These are phyloP conservation scores for Solanum ossicruentum DNA, from an alignment of 257 asterid species.

Conservation along the genomic window DNA sequence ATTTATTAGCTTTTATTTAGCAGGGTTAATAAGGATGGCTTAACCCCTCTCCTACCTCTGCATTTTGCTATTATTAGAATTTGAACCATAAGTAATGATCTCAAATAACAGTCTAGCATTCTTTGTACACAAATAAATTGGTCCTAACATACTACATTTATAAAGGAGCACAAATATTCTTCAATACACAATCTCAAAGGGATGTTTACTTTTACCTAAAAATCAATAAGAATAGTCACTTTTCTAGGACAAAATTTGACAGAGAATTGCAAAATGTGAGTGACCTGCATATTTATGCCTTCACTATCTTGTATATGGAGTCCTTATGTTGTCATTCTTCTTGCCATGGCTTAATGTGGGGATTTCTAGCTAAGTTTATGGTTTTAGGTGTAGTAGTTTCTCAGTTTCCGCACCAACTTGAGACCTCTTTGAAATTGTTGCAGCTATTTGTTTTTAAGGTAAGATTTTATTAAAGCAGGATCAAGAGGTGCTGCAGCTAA, in stretches of 20 bases:
- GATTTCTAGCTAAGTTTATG: background rate
- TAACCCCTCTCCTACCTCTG: background rate
- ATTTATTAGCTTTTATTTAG: background rate
- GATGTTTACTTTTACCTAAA: background rate
- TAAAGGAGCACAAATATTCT: background rate
- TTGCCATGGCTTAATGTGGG: background rate
- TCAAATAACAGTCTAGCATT: background rate
- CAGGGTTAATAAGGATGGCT: background rate
- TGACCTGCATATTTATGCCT: background rate
- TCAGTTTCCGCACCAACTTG: background rate
- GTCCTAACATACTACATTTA: background rate
- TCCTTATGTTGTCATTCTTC: background rate
- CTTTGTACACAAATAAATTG: background rate
- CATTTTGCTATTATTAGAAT: background rate
- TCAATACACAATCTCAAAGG: background rate
- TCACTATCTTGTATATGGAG: background rate
- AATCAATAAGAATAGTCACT: background rate
- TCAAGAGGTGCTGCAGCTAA: background rate
- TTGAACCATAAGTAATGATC: background rate
- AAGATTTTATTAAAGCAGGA: background rate
- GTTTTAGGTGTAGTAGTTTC: background rate
- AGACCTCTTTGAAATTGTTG: background rate
- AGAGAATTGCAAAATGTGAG: background rate
- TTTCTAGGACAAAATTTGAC: background rate
- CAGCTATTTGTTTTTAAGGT: background rate